Evolutionary conservation across 2,329 filamentous ascomycete genomes (phyloP), one percentile per base, ranked within the genome.

Genomic region (Penicillium sp.): DNA sequence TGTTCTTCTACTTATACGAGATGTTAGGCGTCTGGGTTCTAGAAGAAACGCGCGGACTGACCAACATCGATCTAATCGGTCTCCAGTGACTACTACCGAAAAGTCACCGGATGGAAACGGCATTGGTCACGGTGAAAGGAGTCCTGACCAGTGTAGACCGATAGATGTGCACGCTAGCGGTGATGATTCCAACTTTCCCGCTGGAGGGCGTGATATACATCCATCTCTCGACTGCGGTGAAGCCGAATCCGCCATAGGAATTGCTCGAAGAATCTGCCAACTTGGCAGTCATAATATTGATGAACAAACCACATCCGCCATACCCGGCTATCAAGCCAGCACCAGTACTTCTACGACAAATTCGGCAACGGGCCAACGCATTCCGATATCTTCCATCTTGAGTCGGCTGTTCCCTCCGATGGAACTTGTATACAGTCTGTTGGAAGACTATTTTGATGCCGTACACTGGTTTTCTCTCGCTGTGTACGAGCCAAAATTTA

Each of bases 401-500:
- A 65, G 66, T 4, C 59, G 60, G 38, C 44, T 62, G 7, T 50
- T 77, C 14, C 75, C 75, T 6, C 40, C 67, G 1, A 56, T 61
- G 10, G 57, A 69, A 1, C 40, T 68, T 6, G 65, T 73, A 40
- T 57, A 67, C n/a, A 53, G 63, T 17, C 62, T 77, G 2, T 45
- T 78, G 10, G 74, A 77, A 52, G 68, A 73, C 17, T 78, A 78
- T 46, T 75, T 77, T 49, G 66, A 71, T 46, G 61, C 73, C 2
- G 70, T 78, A 16, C 75, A 78, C 60, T 79, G 76, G 75, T 78
- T 79, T 51, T 77, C 75, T 16, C 64, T 78, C 4, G 74, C 75
- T 1, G 65, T 79, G 17, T 74, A 73, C 50, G 75, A 77, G 49
- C 75, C 75, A 1, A 73, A 66, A 26, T 76, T 78, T 44, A 72